A percentile compares a stretch with the other conserved stretches of the same genome.
phyloP scores from a whole-genome alignment of 2,329 filamentous ascomycete genomes.

The Emmonsiellopsis sp. region DNA sequence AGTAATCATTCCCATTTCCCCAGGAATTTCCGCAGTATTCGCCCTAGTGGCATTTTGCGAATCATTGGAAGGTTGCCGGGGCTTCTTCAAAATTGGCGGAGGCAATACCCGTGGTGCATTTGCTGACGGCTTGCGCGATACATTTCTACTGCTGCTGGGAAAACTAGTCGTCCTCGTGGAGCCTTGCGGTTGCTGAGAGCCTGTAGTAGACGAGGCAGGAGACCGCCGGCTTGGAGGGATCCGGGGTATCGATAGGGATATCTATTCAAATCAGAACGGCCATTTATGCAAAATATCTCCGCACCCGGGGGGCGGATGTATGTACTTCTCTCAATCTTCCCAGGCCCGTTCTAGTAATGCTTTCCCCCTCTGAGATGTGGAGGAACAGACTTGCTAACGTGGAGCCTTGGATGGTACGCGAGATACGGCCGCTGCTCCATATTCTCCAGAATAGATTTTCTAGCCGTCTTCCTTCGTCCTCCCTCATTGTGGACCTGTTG shows the following conservation, averaged over 20 bases:
- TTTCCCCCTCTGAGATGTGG: slow-evolving; percentile 29
- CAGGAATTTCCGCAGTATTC: slow-evolving; percentile 22
- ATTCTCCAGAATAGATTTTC: slow-evolving; percentile 46
- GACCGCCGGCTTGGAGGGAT: neutral
- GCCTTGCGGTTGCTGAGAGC: neutral
- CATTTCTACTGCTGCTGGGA: neutral
- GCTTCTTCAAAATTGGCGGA: slow-evolving; percentile 33
- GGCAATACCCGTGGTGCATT: slow-evolving; percentile 14
- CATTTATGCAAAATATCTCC: neutral
- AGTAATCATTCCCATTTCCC: slow-evolving; percentile 7
- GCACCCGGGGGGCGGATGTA: neutral
- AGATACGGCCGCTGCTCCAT: slow-evolving; percentile 34
- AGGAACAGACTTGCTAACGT: slow-evolving; percentile 35
- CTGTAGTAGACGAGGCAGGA: neutral
- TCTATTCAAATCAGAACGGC: slow-evolving; percentile 1
- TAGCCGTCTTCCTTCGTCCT: slow-evolving; percentile 33
- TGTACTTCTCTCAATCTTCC: slow-evolving; percentile 10
- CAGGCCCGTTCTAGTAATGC: slow-evolving; percentile 13
- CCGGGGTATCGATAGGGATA: neutral
- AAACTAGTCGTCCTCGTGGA: neutral
- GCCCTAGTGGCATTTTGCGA: slow-evolving; percentile 3
- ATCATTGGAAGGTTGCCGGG: slow-evolving; percentile 19
- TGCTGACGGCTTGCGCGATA: slow-evolving; percentile 2
- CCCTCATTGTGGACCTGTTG: slow-evolving; percentile 34
- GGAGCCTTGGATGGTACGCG: slow-evolving; percentile 26